Evolutionary conservation across 495 filamentous ascomycete genomes (phyloP), one percentile per base, ranked within the genome.

Genomic region (Penicillium angulare): DNA sequence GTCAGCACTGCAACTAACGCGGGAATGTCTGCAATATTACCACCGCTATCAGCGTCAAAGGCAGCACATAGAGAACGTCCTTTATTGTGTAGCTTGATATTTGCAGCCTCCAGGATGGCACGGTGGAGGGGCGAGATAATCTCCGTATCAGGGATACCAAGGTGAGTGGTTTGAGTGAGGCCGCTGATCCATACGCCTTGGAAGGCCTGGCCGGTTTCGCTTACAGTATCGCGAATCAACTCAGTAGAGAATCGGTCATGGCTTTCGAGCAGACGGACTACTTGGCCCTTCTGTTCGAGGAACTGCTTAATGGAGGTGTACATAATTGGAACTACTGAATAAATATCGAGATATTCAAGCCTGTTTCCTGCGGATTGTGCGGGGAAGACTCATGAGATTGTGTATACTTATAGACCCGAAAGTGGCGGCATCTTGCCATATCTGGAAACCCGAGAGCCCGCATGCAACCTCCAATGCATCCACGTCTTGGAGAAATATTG

Each of bases 31-130:
- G 15, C 18, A 13, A 49, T 5, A 21, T 12, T 9, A 17, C 47
- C 47, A n/a, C 47, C 47, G n/a, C 47, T 49, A 13, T 49, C 47
- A 8, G 47, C 47, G 32, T 49, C 47, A 21, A 49, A 49, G 8
- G 35, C 47, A 7, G 35, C 47, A 29, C 47, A 49, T 18, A 49
- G 13, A 1, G 13, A 15, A 18, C 35, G 47, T 5, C 41, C 47
- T 4, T 27, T n/a, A 20, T 15, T 20, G 3, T 18, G 22, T 13
- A 7, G 17, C 10, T 49, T 49, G 47, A 39, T 4, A 9, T 17
- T 49, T 29, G 35, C 38, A 3, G 34, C 47, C 16, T 41, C 22
- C 35, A 49, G 13, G 16, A 27, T 39, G 10, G 47, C 47, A 2
- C 47, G 47, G 7, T 40, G 38, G 9, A 49, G 35, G 13, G 47